A percentile compares a stretch with the other conserved stretches of the same genome.
Conservation (phyloP, 768 basidiomycete genomes). For the Cystobasidium ongulense region DNA sequence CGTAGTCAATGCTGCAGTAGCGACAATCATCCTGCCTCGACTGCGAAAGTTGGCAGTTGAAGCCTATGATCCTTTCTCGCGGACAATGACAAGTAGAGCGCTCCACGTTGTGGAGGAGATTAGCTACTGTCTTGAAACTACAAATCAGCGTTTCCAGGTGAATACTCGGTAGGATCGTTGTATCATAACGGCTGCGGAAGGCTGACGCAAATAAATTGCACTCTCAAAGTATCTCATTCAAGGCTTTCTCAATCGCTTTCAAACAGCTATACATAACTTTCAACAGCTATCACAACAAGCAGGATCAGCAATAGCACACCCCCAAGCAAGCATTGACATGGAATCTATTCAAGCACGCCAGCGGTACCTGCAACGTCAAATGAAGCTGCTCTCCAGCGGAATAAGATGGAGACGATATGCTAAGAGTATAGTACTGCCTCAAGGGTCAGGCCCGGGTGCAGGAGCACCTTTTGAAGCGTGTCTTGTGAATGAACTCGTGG, state of each 20-base stretch:
- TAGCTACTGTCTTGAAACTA: constrained; percentile 45
- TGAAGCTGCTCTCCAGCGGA: constrained; percentile 46
- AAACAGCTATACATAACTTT: not conserved
- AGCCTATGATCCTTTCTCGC: constrained; percentile 47
- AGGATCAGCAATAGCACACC: constrained; percentile 36
- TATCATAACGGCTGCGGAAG: not conserved
- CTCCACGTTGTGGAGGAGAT: constrained; percentile 47
- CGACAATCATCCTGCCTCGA: constrained; percentile 45
- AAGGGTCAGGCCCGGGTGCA: constrained; percentile 31
- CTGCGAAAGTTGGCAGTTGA: constrained; percentile 41
- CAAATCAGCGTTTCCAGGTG: constrained; percentile 46
- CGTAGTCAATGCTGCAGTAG: constrained; percentile 46
- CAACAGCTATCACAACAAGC: constrained; percentile 36
- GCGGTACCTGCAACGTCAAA: constrained; percentile 43
- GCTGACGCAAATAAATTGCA: not conserved
- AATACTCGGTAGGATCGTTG: constrained; percentile 26
- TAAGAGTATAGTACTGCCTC: constrained; percentile 22
- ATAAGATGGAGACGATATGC: constrained; percentile 45
- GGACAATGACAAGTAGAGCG: constrained; percentile 45
- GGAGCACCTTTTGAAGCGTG: constrained; percentile 37
- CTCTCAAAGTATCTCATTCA: not conserved
- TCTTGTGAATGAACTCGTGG: constrained; percentile 44
- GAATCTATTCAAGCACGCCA: constrained; percentile 44
- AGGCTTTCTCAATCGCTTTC: not conserved
- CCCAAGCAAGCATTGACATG: constrained; percentile 45